Conservation (phyloP, 768 basidiomycete genomes). For the Xanthoconium purpureum region DNA sequence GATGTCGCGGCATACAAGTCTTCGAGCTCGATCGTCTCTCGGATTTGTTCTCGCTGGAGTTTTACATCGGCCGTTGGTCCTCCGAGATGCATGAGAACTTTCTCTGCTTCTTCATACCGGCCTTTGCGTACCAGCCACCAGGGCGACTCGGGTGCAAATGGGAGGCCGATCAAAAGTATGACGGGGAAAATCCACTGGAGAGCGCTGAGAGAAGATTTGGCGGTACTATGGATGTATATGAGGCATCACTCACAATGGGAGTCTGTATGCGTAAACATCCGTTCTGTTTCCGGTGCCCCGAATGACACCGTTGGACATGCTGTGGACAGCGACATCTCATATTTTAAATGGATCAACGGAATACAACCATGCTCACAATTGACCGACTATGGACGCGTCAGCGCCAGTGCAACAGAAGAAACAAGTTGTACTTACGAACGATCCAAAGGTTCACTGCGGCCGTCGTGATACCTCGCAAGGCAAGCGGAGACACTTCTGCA, state of each 20-base stretch:
- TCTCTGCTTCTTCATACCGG: constrained; percentile 23
- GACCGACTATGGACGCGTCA: constrained; percentile 15
- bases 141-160: constrained; percentile 31
- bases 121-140: constrained; percentile 36
- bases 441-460: constrained; percentile 27
- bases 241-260: constrained; percentile 22
- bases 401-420: neutral
- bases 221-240: neutral
- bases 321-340: neutral
- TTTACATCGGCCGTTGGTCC: constrained; percentile 25
- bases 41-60: constrained; percentile 21
- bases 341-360: neutral
- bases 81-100: constrained; percentile 17
- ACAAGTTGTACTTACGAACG: constrained; percentile 11
- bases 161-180: constrained; percentile 30
- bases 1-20: constrained; percentile 27
- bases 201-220: constrained; percentile 11
- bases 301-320: constrained; percentile 26
- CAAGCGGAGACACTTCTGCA: constrained; percentile 30
- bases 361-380: constrained; percentile 15
- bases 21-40: constrained; percentile 31
- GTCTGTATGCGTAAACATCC: constrained; percentile 23
- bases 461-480: constrained; percentile 25
- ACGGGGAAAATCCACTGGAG: constrained; percentile 35
- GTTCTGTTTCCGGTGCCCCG: constrained; percentile 22